Conservation (phyloP, 2,329 filamentous ascomycete genomes). For the Apiospora koreana region DNA sequence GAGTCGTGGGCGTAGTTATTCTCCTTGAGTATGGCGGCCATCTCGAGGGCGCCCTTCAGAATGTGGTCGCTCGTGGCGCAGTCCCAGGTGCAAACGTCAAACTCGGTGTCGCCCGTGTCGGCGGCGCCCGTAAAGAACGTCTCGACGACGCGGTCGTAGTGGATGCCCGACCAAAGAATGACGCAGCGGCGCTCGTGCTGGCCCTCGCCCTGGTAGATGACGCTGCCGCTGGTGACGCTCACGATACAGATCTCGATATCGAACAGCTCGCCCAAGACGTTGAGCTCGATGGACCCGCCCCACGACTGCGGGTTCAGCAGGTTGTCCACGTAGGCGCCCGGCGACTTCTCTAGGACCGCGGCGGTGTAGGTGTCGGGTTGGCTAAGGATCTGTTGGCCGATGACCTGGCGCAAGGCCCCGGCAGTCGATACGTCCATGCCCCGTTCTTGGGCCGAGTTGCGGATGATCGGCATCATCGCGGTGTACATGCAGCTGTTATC, state of each 20-base stretch:
- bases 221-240: constrained; percentile 58
- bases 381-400: constrained; percentile 75
- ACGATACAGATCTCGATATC: constrained; percentile 83
- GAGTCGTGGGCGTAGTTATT: constrained; percentile 90
- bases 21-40: constrained; percentile 66
- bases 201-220: constrained; percentile 73
- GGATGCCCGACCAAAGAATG: constrained; percentile 87
- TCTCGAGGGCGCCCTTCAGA: constrained; percentile 64
- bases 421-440: constrained; percentile 22
- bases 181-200: constrained; percentile 66
- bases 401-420: constrained; percentile 67
- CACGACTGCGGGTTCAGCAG: constrained; percentile 81
- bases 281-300: constrained; percentile 90
- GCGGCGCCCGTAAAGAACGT: constrained; percentile 61
- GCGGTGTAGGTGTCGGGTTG: constrained; percentile 73
- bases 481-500: constrained; percentile 96
- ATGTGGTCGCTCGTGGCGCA: constrained; percentile 54
- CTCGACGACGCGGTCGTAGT: constrained; percentile 88
- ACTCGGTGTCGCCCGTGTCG: constrained; percentile 63
- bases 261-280: constrained; percentile 82
- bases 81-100: constrained; percentile 67
- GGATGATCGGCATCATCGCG: constrained; percentile 79
- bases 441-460: constrained; percentile 49
- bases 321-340: constrained; percentile 76
- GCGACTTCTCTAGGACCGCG: constrained; percentile 73